phyloP scores from a whole-genome alignment of 2,329 filamentous ascomycete genomes.

The Rosellinia necatrix region DNA sequence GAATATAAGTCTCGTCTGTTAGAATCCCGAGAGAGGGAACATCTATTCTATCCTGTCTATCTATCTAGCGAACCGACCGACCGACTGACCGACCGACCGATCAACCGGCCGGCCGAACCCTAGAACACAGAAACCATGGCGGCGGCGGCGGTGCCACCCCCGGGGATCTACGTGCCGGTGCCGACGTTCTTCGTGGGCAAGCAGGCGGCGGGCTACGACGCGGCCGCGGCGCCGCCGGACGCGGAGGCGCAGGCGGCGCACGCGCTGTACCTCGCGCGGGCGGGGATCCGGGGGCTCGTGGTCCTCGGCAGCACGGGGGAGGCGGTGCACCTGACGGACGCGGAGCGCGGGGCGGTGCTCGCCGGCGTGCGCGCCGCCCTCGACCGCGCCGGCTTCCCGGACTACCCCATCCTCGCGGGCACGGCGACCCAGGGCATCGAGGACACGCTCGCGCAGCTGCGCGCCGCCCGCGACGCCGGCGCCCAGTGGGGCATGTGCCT shows the following conservation, averaged over 20 bases:
- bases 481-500: conserved; percentile 64
- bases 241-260: conserved; percentile 61
- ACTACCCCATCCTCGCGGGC: conserved; percentile 63
- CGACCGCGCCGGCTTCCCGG: conserved; percentile 58
- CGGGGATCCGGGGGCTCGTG: conserved; percentile 64
- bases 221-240: conserved; percentile 57
- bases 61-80: no score
- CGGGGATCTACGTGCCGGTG: conserved; percentile 61
- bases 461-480: conserved; percentile 60
- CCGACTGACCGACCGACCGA: no score
- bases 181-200: conserved; percentile 63
- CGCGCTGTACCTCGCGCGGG: conserved; percentile 62
- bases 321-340: conserved; percentile 62
- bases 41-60: no score
- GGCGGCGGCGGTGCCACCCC: conserved; percentile 42
- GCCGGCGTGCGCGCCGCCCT: conserved; percentile 58
- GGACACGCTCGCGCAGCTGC: conserved; percentile 62
- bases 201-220: conserved; percentile 46
- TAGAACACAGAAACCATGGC: conserved; percentile 24
- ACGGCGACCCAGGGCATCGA: conserved; percentile 66
- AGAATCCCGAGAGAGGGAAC: no score
- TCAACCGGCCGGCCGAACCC: no score
- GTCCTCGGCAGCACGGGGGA: conserved; percentile 68
- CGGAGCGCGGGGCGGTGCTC: conserved; percentile 60
- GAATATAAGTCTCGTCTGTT: no score